Percentiles rank a stretch among this genome's conserved stretches.
These are phyloP conservation scores for Pistacia vera DNA, from an alignment of 345 rosid species.

Conservation along the genomic window DNA sequence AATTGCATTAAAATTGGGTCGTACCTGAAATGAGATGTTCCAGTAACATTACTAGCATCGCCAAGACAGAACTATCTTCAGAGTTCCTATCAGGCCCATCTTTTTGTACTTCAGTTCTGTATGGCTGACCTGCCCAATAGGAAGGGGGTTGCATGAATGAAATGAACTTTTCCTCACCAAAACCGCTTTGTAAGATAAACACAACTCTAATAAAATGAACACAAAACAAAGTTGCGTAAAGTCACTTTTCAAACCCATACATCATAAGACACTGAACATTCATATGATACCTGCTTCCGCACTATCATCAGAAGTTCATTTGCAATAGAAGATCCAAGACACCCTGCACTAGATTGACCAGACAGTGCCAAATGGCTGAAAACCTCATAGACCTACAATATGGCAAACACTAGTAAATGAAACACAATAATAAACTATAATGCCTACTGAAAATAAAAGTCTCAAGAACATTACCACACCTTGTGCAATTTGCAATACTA, in stretches of 20 bases:
- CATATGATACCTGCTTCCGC: slow-evolving; percentile 68
- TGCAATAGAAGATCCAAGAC: slow-evolving; percentile 59
- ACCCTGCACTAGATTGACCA: slow-evolving; percentile 41
- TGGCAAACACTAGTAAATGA: slow-evolving; percentile 18
- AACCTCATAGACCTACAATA: slow-evolving; percentile 74
- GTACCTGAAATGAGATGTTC: slow-evolving; percentile 53
- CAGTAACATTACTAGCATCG: slow-evolving; percentile 41
- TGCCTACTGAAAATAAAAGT: slow-evolving; percentile 13
- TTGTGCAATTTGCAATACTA: slow-evolving; percentile 66
- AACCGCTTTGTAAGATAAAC: slow-evolving; percentile 5
- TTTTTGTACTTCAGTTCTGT: slow-evolving; percentile 75
- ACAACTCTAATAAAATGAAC: background rate
- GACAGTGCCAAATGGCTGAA: slow-evolving; percentile 64
- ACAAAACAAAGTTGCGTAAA: background rate
- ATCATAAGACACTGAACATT: background rate
- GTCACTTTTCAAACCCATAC: background rate
- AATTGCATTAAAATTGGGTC: slow-evolving; percentile 13
- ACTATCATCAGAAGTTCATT: slow-evolving; percentile 82
- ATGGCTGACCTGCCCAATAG: slow-evolving; percentile 61
- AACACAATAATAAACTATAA: slow-evolving; percentile 9
- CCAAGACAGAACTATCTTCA: slow-evolving; percentile 72
- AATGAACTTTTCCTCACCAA: background rate
- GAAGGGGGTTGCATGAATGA: slow-evolving; percentile 2
- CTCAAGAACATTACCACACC: slow-evolving; percentile 39
- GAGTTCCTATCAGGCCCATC: slow-evolving; percentile 82